These are phyloP conservation scores for Penicillium aurantiogriseum DNA, from an alignment of 2,329 filamentous ascomycete species.

Conservation along the genomic window DNA sequence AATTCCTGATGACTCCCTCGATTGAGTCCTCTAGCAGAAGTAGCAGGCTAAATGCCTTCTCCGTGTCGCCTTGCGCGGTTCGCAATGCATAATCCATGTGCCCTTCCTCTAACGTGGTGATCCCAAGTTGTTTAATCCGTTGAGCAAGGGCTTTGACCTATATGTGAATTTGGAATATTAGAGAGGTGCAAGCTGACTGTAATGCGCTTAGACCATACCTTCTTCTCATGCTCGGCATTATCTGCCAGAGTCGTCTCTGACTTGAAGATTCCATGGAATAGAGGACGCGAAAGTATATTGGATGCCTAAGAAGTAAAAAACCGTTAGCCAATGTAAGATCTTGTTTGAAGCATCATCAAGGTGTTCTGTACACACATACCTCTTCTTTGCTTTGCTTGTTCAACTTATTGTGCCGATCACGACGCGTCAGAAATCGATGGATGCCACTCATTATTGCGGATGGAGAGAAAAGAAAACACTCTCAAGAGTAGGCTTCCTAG, in stretches of 20 bases:
- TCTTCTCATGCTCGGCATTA: constrained; percentile 34
- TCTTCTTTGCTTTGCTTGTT: constrained; percentile 36
- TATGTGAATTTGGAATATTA: constrained; percentile 9
- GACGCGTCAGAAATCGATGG: constrained; percentile 42
- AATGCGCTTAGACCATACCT: constrained; percentile 26
- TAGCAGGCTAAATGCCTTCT: constrained; percentile 74
- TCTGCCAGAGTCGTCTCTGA: constrained; percentile 23
- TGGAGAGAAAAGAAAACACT: neutral
- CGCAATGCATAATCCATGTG: constrained; percentile 64
- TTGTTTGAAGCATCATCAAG: neutral
- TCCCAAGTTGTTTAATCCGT: constrained; percentile 53
- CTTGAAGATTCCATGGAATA: constrained; percentile 34
- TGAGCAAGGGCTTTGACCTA: constrained; percentile 55
- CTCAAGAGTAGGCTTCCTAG: constrained; percentile 6
- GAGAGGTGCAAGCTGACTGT: neutral
- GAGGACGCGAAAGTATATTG: constrained; percentile 26
- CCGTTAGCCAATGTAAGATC: constrained; percentile 11
- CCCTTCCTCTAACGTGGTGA: constrained; percentile 56
- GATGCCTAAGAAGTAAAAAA: constrained; percentile 19
- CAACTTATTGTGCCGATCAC: constrained; percentile 35
- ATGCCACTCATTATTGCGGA: constrained; percentile 40
- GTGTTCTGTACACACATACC: constrained; percentile 16
- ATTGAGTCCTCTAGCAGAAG: constrained; percentile 77
- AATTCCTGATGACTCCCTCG: constrained; percentile 73
- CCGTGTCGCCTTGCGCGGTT: constrained; percentile 66